Conservation (phyloP, 164 flowering plant genomes). For the Stephania japonica region DNA sequence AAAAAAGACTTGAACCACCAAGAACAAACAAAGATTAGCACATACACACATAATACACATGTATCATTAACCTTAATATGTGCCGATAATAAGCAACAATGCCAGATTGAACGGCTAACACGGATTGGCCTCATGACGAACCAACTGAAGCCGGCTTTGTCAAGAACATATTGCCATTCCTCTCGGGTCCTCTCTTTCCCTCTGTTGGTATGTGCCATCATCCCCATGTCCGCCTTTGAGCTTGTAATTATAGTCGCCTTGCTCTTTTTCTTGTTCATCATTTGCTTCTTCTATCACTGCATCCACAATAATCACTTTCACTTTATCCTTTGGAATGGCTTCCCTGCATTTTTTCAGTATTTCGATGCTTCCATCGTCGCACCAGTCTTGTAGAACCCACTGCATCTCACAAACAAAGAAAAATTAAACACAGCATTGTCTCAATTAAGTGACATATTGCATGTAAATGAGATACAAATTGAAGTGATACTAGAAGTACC, state of each 20-base stretch:
- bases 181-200: conserved; percentile 8
- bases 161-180: conserved; percentile 8
- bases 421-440: neutral
- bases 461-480: no score
- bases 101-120: conserved; percentile 2
- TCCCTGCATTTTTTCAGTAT: conserved; percentile 9
- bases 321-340: conserved; percentile 2
- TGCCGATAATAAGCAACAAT: conserved; percentile 5
- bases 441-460: neutral
- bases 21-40: no score
- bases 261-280: neutral
- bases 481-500: no score
- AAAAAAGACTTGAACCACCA: no score
- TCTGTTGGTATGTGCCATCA: conserved; percentile 8
- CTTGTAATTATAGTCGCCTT: neutral
- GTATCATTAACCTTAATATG: neutral
- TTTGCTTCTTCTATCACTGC: conserved; percentile 8
- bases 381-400: conserved; percentile 12
- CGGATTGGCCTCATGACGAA: neutral
- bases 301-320: conserved; percentile 5
- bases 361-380: conserved; percentile 4
- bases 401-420: neutral
- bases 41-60: no score
- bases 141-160: neutral
- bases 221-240: conserved; percentile 6